Evolutionary conservation across 1,284 basidiomycete species (phyloP), one percentile per base, ranked within the genome.

Genomic region (Stygiomarasmius scandens): DNA sequence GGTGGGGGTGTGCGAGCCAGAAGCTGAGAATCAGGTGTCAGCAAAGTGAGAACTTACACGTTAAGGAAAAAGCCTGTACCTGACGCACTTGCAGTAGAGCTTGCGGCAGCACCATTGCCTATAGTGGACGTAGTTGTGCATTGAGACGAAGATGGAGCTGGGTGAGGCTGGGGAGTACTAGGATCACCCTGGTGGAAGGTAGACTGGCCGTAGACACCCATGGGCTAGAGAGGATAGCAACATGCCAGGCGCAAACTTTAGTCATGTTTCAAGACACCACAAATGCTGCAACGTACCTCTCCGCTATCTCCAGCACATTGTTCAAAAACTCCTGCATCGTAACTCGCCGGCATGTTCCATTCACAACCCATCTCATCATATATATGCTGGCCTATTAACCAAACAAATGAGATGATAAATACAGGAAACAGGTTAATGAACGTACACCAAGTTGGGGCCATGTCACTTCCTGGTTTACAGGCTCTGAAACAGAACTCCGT

Each of bases 401-500:
- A 16, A 43, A 8, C 14, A 6, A 36, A 72, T 59, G 23, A 54
- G 36, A 47, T 24, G 63, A 80, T 85, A 19, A 77, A 36, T 20
- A 54, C 12, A 76, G 66, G n/a, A 6, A 12, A 19, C 3, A 36
- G 34, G 12, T n/a, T 19, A 41, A 51, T n/a, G 20, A 72, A 50
- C 84, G 68, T 83, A 82, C 91, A 93, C 66, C 83, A 77, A 0
- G 70, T 71, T 0, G 86, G 78, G 8, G 89, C 85, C 29, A 74
- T 73, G 1, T 79, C 76, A 16, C 83, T 87, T 45, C 79, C 78
- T 56, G 55, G 55, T 12, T 80, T 84, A 70, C 90, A 93, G 5
- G 82, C 89, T 58, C 90, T 81, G 76, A 93, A 82, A 71, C 90
- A 92, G 74, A 92, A 93, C 62, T 82, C 69, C 44, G 74, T 71